Conservation (phyloP, 345 rosid species). For the Citrus reticulata region DNA sequence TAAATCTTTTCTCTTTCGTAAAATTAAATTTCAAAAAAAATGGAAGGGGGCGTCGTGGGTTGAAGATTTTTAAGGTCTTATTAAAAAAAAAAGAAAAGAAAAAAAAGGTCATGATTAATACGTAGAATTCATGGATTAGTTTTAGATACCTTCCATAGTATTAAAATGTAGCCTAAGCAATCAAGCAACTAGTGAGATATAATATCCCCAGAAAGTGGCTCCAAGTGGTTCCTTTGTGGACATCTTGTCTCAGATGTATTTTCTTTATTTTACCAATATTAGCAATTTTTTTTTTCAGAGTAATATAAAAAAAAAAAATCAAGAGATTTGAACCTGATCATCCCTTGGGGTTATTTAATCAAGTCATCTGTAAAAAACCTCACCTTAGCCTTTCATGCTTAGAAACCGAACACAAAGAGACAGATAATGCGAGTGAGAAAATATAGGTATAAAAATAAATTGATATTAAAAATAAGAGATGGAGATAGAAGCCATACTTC, state of each 20-base stretch:
- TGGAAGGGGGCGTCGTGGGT: too few species aligned
- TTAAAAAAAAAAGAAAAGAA: too few species aligned
- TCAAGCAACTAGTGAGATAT: not conserved
- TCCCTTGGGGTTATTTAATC: not conserved
- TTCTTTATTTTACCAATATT: not conserved
- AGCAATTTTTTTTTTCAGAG: not conserved
- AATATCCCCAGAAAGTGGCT: not conserved
- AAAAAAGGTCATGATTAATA: not conserved
- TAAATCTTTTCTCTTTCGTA: too few species aligned
- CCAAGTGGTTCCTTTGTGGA: not conserved
- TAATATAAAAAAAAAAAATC: not conserved
- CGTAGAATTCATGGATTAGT: not conserved
- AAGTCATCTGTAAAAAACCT: not conserved
- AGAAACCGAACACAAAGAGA: not conserved
- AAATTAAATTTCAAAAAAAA: too few species aligned
- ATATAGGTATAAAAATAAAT: not conserved
- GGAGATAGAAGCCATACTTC: slow-evolving; percentile 55
- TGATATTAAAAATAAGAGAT: not conserved
- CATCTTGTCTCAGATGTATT: not conserved
- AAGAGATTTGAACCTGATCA: not conserved
- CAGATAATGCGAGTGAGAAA: not conserved
- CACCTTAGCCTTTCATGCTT: not conserved
- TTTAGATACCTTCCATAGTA: not conserved
- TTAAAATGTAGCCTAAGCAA: too few species aligned
- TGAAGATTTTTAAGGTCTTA: not conserved